Evolutionary conservation across 116 monocot species (phyloP), one percentile per base, ranked within the genome.

Genomic region (Phalaenopsis hybrid): DNA sequence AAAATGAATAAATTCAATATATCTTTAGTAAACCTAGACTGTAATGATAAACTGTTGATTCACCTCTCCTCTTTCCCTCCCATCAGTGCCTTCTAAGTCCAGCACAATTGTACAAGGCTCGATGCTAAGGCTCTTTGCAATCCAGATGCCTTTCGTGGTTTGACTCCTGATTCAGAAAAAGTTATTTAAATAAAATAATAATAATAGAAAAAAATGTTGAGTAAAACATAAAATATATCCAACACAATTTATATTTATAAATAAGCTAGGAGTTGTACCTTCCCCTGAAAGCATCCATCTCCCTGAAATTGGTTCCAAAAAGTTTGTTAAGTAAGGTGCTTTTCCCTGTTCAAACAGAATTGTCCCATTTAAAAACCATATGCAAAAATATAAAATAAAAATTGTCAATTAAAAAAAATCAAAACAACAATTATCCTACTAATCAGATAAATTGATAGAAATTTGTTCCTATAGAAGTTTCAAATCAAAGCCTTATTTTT

Each of bases 21-120:
- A 46, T 5, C 46, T 5, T 46, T 46, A 46, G 46, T 0, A 46
- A 46, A 46, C 46, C 46, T 46, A 46, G 46, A 46, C 46, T 46
- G 46, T 46, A 46, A 8, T 46, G 46, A 46, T 46, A 46, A 46
- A 8, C 46, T 46, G 46, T 46, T 46, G 46, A 46, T 46, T 46
- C 46, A 93, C 96, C 96, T 93, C 92, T 82, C 95, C 95, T 84
- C 93, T 87, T 84, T 96, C 96, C 63, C 93, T 91, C 58, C 93
- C 93, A 86, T 93, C 91, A 33, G 92, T 93, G 9, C 93, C 92
- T 81, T 93, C 93, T 78, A 96, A 84, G 83, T 96, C 96, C 92
- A 96, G 88, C 49, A 92, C 96, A 52, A 90, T 58, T 46, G 93
- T 96, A 81, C 83, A 90, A 76, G 96, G 96, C 78, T 93, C 93